Evolutionary conservation across 2,329 filamentous ascomycete genomes (phyloP), one percentile per base, ranked within the genome.

Genomic region (Periconia sp.): DNA sequence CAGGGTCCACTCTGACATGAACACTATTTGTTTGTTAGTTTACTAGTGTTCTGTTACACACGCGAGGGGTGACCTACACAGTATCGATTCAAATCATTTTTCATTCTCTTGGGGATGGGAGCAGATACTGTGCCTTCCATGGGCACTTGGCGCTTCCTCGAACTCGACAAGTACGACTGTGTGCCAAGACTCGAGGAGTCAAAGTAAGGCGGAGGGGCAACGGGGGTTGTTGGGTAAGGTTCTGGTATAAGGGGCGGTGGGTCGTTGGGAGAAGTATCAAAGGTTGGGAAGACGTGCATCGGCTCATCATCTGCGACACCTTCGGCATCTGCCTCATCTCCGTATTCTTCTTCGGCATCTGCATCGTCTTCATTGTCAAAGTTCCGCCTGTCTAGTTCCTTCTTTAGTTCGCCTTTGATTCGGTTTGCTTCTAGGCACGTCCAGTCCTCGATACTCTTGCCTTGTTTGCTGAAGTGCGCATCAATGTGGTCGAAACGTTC

Each of bases 401-500:
- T 61, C 8, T 50, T 8, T 5, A 68, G 35, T 17, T 71, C 56
- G 13, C 62, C 66, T 54, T 77, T 77, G 6, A 50, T 58, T 48
- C 61, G 68, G 43, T 72, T 71, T 43, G 65, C 63, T 53, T 77
- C 73, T 2, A 74, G 57, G 51, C 75, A 77, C 0, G 77, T 41
- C 88, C 88, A 90, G 10, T 86, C 77, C 15, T 70, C 69, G 18
- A 88, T 87, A 7, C 72, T 64, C 61, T 65, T 78, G 7, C 74
- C 69, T 2, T 83, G 80, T 27, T 84, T 85, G 50, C 81, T 81
- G 57, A 88, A 86, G 65, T 91, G 89, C 15, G 82, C 71, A 54
- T 92, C 90, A 58, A 96, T 92, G 65, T 96, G 91, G 61, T 92
- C 77, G 58, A 84, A 85, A 2, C 85, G 73, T 58, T 84, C 80